Evolutionary conservation across 2,329 filamentous ascomycete species (phyloP).

Genomic region (Magnaporthiopsis incrustans): DNA sequence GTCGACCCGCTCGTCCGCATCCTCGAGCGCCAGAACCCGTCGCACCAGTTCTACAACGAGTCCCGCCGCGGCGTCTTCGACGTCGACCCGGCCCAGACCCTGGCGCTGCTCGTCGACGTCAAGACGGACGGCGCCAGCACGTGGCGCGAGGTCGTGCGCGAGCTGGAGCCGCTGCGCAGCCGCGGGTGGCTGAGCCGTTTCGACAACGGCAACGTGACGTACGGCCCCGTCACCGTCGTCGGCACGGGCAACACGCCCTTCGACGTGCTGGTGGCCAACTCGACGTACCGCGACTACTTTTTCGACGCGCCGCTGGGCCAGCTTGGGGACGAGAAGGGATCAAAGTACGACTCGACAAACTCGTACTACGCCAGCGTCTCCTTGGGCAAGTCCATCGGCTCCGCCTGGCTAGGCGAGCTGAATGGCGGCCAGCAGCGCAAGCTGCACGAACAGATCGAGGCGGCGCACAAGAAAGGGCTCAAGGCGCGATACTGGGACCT

Average conservation of each 20-base stretch:
- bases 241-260: conserved; percentile 59
- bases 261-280: conserved; percentile 42
- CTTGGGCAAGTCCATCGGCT: conserved; percentile 46
- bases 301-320: conserved; percentile 55
- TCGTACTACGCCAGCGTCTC: conserved; percentile 59
- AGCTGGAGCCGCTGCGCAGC: conserved; percentile 51
- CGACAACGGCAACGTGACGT: conserved; percentile 39
- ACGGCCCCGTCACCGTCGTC: conserved; percentile 58
- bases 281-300: conserved; percentile 52
- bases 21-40: conserved; percentile 41
- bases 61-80: conserved; percentile 48
- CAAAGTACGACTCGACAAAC: conserved; percentile 44
- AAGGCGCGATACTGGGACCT: conserved; percentile 55
- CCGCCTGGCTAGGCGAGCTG: conserved; percentile 36
- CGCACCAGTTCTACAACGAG: conserved; percentile 35
- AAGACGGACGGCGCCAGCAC: conserved; percentile 49
- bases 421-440: conserved; percentile 32
- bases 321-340: conserved; percentile 18
- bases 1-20: conserved; percentile 54
- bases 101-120: conserved; percentile 61
- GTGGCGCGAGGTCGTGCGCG: conserved; percentile 42
- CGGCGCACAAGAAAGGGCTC: conserved; percentile 48
- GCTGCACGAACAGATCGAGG: conserved; percentile 35
- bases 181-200: conserved; percentile 49
- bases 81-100: conserved; percentile 39